Evolutionary conservation across 177 flowering plant species (phyloP), one percentile per base, ranked within the genome.

Genomic region (Vitis hybrid): DNA sequence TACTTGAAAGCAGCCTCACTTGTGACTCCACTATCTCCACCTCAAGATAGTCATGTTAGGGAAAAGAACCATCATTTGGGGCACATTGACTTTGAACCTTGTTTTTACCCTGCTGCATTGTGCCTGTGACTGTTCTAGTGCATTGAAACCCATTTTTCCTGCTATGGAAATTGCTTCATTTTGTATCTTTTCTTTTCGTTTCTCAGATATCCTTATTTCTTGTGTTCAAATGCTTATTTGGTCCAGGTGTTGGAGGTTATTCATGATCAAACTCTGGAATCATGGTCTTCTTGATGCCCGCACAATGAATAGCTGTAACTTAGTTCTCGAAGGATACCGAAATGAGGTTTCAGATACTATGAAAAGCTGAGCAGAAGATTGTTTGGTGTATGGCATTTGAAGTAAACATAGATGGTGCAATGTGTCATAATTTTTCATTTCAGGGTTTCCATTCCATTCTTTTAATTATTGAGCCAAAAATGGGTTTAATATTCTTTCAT

Each of bases 191-290:
- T 16, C 55, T 56, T 26, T 26, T 53, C 18, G 15, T 16, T 26
- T 45, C 15, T 48, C 51, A 15, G 33, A 51, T 51, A 12, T 12
- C 57, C 33, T 66, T 11, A 22, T 53, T 9, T 31, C 11, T 13
- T 3, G 12, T 31, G 6, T 8, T 58, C 7, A 22, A 66, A 67
- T 62, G 16, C 22, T 55, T 21, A 2, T 51, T 49, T 39, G 51
- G 26, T 18, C 62, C 81, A 89, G 94, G 91, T 86, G 92, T 68
- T 89, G 94, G 94, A 84, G 87, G 77, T 64, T 88, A 48, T 85
- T 89, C 51, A 86, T 89, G 90, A 84, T 89, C 61, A 89, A 88
- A 70, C 80, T 89, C 3, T 89, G 94, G 91, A 89, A 89, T 71
- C 92, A 85, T 70, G 81, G 89, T 57, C 88, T 89, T 48, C 86